Percentiles rank a stretch among this genome's conserved stretches.
Evolutionary conservation across 2,329 filamentous ascomycete genomes (phyloP).

Genomic region (Rutstroemia sp.): DNA sequence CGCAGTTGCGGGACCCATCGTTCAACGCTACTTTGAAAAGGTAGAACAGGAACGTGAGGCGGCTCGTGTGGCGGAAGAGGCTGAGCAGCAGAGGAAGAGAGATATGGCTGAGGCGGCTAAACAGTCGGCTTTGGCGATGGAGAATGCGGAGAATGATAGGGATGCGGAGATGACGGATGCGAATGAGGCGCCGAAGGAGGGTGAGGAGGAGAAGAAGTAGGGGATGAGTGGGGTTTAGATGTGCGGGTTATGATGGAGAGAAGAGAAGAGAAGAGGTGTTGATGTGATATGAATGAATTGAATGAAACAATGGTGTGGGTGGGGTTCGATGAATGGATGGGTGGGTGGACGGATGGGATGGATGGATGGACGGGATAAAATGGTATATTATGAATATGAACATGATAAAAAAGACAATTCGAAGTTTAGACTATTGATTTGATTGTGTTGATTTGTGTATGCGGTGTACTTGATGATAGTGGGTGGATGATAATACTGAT

Average conservation of each 20-base stretch:
- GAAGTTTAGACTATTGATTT: too few relatives aligned
- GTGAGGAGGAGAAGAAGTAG: slow-evolving; percentile 22
- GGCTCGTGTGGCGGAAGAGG: slow-evolving; percentile 58
- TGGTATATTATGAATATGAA: too few relatives aligned
- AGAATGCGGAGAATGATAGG: slow-evolving; percentile 28
- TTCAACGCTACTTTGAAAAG: slow-evolving; percentile 94
- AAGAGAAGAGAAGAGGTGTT: too few relatives aligned
- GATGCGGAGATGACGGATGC: slow-evolving; percentile 59
- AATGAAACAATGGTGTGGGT: too few relatives aligned
- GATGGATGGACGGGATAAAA: too few relatives aligned
- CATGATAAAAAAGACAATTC: too few relatives aligned
- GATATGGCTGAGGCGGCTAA: slow-evolving; percentile 38
- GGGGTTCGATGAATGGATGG: not conserved
- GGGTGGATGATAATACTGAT: too few relatives aligned
- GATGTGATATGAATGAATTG: too few relatives aligned
- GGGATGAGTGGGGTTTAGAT: not conserved
- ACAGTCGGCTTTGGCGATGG: slow-evolving; percentile 38
- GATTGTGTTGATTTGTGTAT: too few relatives aligned
- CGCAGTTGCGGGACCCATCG: slow-evolving; percentile 80
- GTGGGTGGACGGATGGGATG: not conserved
- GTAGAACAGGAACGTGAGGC: slow-evolving; percentile 78
- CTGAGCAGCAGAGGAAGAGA: slow-evolving; percentile 41
- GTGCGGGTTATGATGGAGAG: too few relatives aligned
- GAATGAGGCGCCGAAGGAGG: slow-evolving; percentile 38
- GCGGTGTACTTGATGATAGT: too few relatives aligned